Conservation (phyloP, 2,329 filamentous ascomycete genomes). For the Aspergillus ochraceoroseus region DNA sequence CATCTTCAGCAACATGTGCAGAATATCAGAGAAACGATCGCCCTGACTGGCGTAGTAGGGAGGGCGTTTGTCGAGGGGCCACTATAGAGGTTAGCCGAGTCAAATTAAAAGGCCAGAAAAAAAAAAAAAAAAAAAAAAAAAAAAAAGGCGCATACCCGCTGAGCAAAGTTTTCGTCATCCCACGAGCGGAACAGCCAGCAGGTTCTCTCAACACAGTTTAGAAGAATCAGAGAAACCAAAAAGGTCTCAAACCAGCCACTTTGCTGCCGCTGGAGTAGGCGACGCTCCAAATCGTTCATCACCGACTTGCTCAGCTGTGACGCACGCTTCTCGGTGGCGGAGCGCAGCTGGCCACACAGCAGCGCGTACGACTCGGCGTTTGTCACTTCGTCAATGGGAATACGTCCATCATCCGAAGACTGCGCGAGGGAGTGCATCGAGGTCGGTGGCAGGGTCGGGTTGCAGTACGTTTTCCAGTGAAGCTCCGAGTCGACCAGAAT, state of each 20-base stretch:
- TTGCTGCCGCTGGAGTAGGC: conserved; percentile 55
- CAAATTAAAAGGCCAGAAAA: no score
- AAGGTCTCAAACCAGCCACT: conserved; percentile 56
- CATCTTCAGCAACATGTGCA: conserved; percentile 57
- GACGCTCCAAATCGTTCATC: conserved; percentile 57
- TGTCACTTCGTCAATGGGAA: conserved; percentile 38
- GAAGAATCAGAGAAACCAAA: conserved; percentile 54
- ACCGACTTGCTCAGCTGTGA: conserved; percentile 50
- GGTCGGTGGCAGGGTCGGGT: conserved; percentile 39
- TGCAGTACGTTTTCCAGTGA: conserved; percentile 48
- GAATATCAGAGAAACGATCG: conserved; percentile 54
- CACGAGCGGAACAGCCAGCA: conserved; percentile 55
- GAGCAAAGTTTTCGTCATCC: conserved; percentile 42
- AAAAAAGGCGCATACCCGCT: no score
- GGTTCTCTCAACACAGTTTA: conserved; percentile 57
- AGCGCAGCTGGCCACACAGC: conserved; percentile 52
- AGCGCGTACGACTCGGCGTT: conserved; percentile 47
- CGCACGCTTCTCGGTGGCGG: conserved; percentile 53
- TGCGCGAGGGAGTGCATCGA: conserved; percentile 37
- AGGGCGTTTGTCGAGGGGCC: conserved; percentile 53
- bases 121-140: no score
- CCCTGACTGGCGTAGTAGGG: conserved; percentile 52
- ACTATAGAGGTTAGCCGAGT: no score
- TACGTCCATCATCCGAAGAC: conserved; percentile 38
- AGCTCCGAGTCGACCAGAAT: conserved; percentile 50